These are phyloP conservation scores for Euphorbia corollata DNA, from an alignment of 441 rosid species.

Conservation along the genomic window DNA sequence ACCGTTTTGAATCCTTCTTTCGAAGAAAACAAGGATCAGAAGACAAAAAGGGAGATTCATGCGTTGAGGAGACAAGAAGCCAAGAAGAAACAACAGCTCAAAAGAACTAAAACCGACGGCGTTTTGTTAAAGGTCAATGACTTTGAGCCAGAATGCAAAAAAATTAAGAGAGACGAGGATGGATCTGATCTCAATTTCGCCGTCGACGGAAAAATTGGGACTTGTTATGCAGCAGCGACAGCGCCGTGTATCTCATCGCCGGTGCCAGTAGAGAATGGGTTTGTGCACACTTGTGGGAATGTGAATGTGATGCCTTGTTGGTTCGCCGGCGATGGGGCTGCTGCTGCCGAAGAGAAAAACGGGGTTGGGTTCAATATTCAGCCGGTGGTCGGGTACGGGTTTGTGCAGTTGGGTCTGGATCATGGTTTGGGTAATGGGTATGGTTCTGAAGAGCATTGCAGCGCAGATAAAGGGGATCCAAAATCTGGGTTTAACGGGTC, in stretches of 20 bases:
- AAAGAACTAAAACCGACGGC: conserved; percentile 9
- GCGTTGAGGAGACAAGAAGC: conserved; percentile 36
- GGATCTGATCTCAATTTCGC: conserved; percentile 15
- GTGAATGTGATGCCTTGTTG: conserved; percentile 22
- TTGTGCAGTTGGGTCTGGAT: conserved; percentile 19
- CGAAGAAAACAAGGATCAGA: conserved; percentile 17
- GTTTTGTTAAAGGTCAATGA: neutral
- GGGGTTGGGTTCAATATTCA: conserved; percentile 2
- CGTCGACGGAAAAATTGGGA: neutral
- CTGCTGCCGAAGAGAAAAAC: conserved; percentile 19
- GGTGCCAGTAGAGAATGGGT: conserved; percentile 20
- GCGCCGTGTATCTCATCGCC: conserved; percentile 6
- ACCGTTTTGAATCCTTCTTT: neutral
- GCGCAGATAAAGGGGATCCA: conserved; percentile 18
- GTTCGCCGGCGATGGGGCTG: conserved; percentile 14
- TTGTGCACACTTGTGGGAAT: conserved; percentile 20
- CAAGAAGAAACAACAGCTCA: conserved; percentile 36
- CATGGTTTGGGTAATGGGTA: conserved; percentile 19
- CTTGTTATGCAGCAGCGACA: neutral
- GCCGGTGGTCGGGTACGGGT: conserved; percentile 17
- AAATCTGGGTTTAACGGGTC: conserved; percentile 31
- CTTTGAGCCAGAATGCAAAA: conserved; percentile 32
- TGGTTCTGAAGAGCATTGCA: conserved; percentile 28
- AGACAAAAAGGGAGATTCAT: conserved; percentile 30
- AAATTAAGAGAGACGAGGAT: conserved; percentile 21